These are phyloP conservation scores for Russula sp. DNA, from an alignment of 768 basidiomycete species.

Conservation along the genomic window DNA sequence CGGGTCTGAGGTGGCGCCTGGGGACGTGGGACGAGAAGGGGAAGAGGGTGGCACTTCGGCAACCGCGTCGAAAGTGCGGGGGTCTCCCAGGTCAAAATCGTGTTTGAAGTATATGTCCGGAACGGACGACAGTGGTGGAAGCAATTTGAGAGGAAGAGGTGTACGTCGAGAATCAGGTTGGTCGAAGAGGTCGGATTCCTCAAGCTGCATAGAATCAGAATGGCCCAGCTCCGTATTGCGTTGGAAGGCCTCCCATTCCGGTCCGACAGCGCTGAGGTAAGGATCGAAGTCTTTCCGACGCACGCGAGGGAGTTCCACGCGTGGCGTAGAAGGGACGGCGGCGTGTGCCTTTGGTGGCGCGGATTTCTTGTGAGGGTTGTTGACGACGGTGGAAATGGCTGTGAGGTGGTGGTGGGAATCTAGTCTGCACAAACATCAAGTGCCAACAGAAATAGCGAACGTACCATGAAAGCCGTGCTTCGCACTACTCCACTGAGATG, in stretches of 20 bases:
- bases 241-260: slow-evolving; percentile 78
- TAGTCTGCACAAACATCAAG: background rate
- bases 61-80: slow-evolving; percentile 71
- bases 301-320: slow-evolving; percentile 77
- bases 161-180: slow-evolving; percentile 33
- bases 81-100: slow-evolving; percentile 78
- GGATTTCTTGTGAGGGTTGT: slow-evolving; percentile 80
- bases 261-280: slow-evolving; percentile 66
- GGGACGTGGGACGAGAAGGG: slow-evolving; percentile 25
- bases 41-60: slow-evolving; percentile 44
- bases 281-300: slow-evolving; percentile 79
- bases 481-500: slow-evolving; percentile 74
- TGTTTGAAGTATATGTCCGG: slow-evolving; percentile 78
- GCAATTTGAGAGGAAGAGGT: slow-evolving; percentile 37
- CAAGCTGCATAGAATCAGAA: slow-evolving; percentile 37
- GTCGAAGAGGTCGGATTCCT: slow-evolving; percentile 20
- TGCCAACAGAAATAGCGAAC: slow-evolving; percentile 30
- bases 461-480: slow-evolving; percentile 87
- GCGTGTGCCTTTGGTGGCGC: slow-evolving; percentile 89
- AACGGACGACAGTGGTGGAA: slow-evolving; percentile 72
- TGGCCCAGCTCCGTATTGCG: slow-evolving; percentile 40
- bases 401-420: slow-evolving; percentile 26
- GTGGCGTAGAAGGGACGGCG: slow-evolving; percentile 63
- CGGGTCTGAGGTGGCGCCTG: slow-evolving; percentile 47
- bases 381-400: slow-evolving; percentile 94